Base-by-base conservation (phyloP, 2,329 filamentous ascomycete species). In the Chrysoporthe puriensis region DNA sequence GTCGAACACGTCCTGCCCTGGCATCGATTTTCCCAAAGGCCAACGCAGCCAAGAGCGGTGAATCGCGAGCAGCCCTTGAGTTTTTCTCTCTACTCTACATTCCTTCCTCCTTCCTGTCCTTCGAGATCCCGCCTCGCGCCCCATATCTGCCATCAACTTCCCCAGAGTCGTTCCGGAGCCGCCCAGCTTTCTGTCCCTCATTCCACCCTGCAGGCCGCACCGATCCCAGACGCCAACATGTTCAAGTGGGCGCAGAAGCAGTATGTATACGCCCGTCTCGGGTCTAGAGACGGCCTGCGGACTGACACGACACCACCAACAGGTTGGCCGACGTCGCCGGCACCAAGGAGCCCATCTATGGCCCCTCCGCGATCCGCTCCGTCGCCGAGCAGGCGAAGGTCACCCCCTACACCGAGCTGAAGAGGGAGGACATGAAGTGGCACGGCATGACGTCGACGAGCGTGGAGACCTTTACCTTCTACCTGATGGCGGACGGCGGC, bases 401-500 rank as follows among this genome's bases (percentile, higher is more conserved):
- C 69, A 91, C 87, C 36, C 91, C 93, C 62, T 97, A 91, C 79
- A 94, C 93, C 63, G 92, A 96, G 78, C 80, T 94, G 74, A 88
- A 84, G 72, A 91, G 89, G 74, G 85, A 94, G 58, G 90, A 96
- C 78, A 80, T 97, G 76, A 91, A 90, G 83, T 99, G 96, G 96
- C 82, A 84, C 74, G 88, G 86, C 36, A 86, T 94, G 83, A 90
- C 93, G 73, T 91, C 89, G 75, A 98, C 96, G 71, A 91, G 87
- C 76, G 96, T 98, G 73, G 96, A 99, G 85, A 97, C 93, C 42
- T 91, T 97, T 83, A 94, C 87, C 71, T 99, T 97, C 83, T 99
- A 99, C 83, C 82, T 97, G 76, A 90, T 90, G 80, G 85, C 91
- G 66, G 92, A 97, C 70, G 88, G 84, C 69, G 96, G 96, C 62